Evolutionary conservation across 2,329 filamentous ascomycete genomes (phyloP).

Genomic region (Beauveria bassiana): DNA sequence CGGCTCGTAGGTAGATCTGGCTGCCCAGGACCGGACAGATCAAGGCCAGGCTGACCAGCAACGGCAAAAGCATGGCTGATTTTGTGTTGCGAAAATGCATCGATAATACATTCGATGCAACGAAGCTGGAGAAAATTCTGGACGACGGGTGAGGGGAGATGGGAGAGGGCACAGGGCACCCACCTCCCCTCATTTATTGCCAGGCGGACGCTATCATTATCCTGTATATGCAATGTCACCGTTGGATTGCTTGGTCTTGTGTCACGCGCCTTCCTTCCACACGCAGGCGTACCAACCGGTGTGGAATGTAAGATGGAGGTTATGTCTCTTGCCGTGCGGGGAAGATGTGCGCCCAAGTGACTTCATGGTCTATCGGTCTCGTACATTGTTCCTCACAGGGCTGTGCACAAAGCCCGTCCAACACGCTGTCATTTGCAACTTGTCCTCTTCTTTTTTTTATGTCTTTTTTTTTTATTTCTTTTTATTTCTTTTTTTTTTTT

Average conservation of each 20-base stretch:
- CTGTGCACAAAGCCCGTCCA: no score
- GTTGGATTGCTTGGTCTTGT: no score
- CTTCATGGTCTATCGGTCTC: no score
- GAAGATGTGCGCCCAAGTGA: no score
- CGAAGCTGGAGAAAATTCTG: not conserved
- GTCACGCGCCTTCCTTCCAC: no score
- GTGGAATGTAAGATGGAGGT: no score
- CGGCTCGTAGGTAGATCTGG: not conserved
- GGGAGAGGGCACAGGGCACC: not conserved
- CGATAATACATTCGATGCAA: not conserved
- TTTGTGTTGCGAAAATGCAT: not conserved
- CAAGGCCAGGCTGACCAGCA: not conserved
- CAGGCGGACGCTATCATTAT: not conserved
- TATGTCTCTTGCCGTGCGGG: no score
- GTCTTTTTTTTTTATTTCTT: no score
- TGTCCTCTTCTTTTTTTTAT: no score
- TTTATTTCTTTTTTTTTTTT: no score
- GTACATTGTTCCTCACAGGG: no score
- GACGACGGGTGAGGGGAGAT: not conserved
- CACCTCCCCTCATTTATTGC: not conserved
- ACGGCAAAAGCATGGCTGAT: not conserved
- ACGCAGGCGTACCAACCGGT: not conserved
- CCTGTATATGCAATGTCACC: not conserved
- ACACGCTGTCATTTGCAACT: no score
- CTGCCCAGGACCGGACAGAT: not conserved